These are phyloP conservation scores for Trametes coccinea DNA, from an alignment of 768 basidiomycete genomes.

Conservation along the genomic window DNA sequence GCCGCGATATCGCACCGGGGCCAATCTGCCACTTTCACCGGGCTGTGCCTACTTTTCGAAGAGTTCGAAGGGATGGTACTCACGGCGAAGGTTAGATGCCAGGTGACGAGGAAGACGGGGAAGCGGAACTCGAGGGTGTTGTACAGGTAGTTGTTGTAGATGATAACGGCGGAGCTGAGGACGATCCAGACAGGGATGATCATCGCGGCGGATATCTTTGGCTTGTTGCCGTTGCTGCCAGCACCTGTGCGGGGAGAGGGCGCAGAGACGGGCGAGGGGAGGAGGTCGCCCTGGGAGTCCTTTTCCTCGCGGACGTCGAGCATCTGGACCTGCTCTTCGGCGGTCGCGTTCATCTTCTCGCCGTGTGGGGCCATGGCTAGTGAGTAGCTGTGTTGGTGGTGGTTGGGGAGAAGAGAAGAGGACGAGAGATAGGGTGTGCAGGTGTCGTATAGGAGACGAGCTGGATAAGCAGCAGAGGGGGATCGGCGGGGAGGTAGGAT, in stretches of 20 bases:
- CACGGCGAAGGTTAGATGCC: constrained; percentile 70
- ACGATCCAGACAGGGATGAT: constrained; percentile 94
- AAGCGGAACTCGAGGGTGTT: constrained; percentile 81
- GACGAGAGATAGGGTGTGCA: not conserved
- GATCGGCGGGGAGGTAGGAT: not conserved
- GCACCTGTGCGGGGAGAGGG: constrained; percentile 35
- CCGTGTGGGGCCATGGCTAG: constrained; percentile 1
- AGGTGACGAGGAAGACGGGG: constrained; percentile 93
- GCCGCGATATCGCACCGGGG: constrained; percentile 6
- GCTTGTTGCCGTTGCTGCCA: constrained; percentile 22
- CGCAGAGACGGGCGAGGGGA: constrained; percentile 62
- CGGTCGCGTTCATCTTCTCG: constrained; percentile 11
- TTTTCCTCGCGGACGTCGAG: constrained; percentile 31
- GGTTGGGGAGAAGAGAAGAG: not conserved
- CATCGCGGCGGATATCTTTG: constrained; percentile 60
- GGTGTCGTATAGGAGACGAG: not conserved
- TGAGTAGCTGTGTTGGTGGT: not conserved
- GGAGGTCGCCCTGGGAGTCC: constrained; percentile 26
- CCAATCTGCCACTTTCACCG: not conserved
- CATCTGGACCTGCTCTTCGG: constrained; percentile 24
- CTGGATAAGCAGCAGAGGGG: not conserved
- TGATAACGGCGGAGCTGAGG: constrained; percentile 86
- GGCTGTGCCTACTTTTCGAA: not conserved
- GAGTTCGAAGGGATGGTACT: constrained; percentile 25
- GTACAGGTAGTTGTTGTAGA: constrained; percentile 94